Percentiles rank a stretch among this genome's conserved stretches.
phyloP scores from a whole-genome alignment of 345 rosid species.

The Microthlaspi erraticum region DNA sequence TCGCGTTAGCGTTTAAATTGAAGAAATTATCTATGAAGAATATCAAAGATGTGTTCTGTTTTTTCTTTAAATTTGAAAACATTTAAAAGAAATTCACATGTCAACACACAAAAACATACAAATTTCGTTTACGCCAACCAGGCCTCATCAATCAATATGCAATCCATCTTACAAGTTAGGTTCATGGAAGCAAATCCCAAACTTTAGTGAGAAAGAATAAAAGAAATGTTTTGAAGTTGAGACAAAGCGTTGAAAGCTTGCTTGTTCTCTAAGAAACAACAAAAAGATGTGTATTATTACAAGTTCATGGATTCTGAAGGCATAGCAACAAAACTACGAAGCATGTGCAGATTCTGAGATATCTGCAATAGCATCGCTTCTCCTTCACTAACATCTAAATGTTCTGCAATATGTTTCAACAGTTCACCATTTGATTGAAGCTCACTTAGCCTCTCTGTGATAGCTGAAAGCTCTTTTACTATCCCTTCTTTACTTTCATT shows the following conservation, averaged over 20 bases:
- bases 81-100: neutral
- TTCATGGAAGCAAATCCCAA: conserved; percentile 26
- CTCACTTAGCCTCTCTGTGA: conserved; percentile 49
- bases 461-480: conserved; percentile 44
- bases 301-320: conserved; percentile 43
- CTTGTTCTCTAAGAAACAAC: conserved; percentile 21
- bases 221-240: conserved; percentile 6
- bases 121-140: neutral
- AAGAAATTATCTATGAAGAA: neutral
- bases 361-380: conserved; percentile 50
- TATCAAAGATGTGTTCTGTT: neutral
- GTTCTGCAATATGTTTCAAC: conserved; percentile 39
- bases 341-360: conserved; percentile 50
- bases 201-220: neutral
- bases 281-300: conserved; percentile 19
- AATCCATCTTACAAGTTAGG: conserved; percentile 4
- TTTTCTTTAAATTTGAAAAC: neutral
- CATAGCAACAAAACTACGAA: conserved; percentile 48
- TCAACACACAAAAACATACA: neutral
- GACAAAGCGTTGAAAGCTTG: conserved; percentile 20
- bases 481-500: conserved; percentile 35
- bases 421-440: conserved; percentile 52
- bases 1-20: neutral
- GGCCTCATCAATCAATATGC: neutral
- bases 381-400: conserved; percentile 45